Evolutionary conservation across 2,329 filamentous ascomycete species (phyloP).

Genomic region (Aspergillus pseudonomiae): DNA sequence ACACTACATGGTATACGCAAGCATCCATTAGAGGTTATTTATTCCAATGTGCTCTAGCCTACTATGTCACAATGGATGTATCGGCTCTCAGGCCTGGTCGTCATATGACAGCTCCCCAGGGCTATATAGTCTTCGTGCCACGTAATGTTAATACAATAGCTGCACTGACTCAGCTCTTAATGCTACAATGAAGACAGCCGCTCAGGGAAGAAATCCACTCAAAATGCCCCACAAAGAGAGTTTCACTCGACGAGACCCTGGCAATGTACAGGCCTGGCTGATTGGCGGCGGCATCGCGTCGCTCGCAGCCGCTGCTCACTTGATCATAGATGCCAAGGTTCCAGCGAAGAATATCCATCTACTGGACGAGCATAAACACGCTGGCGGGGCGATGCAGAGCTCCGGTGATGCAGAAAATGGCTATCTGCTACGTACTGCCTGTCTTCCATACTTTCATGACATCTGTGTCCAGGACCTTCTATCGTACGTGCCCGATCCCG

Average conservation of each 20-base stretch:
- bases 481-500: slow-evolving; percentile 29
- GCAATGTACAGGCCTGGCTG: slow-evolving; percentile 34
- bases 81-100: neutral
- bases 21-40: neutral
- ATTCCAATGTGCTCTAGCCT: neutral
- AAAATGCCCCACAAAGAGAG: neutral
- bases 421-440: slow-evolving; percentile 38
- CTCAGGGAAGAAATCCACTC: neutral
- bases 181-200: neutral
- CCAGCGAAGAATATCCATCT: slow-evolving; percentile 38
- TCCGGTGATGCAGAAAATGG: slow-evolving; percentile 33
- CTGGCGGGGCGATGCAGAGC: slow-evolving; percentile 38
- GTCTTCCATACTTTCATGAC: slow-evolving; percentile 39
- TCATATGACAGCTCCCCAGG: neutral
- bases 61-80: neutral
- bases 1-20: neutral
- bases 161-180: neutral
- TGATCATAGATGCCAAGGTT: slow-evolving; percentile 40
- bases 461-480: slow-evolving; percentile 39
- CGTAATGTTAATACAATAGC: neutral
- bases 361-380: slow-evolving; percentile 33
- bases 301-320: slow-evolving; percentile 39
- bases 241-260: slow-evolving; percentile 10
- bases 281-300: slow-evolving; percentile 43
- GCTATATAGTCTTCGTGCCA: neutral